phyloP scores from a whole-genome alignment of 805 yeast species.

The Candida fluviatilis region DNA sequence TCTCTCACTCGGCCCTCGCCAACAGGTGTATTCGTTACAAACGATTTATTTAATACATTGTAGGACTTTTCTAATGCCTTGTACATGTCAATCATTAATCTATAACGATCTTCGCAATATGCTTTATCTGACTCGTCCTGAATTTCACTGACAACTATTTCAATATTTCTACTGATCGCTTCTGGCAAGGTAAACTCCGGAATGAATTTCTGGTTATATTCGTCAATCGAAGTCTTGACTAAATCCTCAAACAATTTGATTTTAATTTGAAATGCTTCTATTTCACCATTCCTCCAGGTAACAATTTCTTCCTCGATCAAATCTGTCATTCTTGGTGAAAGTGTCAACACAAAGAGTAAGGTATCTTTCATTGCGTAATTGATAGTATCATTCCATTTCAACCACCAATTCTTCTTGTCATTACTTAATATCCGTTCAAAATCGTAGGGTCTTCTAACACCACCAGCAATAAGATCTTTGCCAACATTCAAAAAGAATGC shows the following conservation, averaged over 20 bases:
- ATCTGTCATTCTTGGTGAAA: conserved; percentile 13
- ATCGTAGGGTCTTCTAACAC: conserved; percentile 19
- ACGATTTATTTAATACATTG: conserved; percentile 7
- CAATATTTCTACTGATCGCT: conserved; percentile 1
- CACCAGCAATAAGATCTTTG: conserved; percentile 10
- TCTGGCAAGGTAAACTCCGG: conserved; percentile 8
- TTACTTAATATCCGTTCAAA: conserved; percentile 15
- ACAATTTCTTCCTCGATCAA: conserved; percentile 11
- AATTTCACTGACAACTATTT: neutral
- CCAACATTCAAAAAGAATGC: conserved; percentile 2
- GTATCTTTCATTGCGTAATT: conserved; percentile 17
- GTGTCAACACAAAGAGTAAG: conserved; percentile 12
- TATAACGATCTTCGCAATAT: conserved; percentile 5
- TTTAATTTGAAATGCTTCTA: conserved; percentile 12
- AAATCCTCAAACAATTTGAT: conserved; percentile 5
- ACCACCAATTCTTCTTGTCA: conserved; percentile 6
- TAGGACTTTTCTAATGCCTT: conserved; percentile 6
- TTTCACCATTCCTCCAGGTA: conserved; percentile 15
- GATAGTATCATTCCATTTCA: conserved; percentile 6
- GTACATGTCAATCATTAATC: conserved; percentile 7
- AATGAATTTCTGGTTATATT: conserved; percentile 7
- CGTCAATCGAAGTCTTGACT: conserved; percentile 7
- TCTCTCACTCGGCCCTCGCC: neutral
- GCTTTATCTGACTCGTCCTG: neutral
- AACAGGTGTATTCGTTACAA: conserved; percentile 6